These are phyloP conservation scores for Kernera saxatilis DNA, from an alignment of 345 rosid species.

Conservation along the genomic window DNA sequence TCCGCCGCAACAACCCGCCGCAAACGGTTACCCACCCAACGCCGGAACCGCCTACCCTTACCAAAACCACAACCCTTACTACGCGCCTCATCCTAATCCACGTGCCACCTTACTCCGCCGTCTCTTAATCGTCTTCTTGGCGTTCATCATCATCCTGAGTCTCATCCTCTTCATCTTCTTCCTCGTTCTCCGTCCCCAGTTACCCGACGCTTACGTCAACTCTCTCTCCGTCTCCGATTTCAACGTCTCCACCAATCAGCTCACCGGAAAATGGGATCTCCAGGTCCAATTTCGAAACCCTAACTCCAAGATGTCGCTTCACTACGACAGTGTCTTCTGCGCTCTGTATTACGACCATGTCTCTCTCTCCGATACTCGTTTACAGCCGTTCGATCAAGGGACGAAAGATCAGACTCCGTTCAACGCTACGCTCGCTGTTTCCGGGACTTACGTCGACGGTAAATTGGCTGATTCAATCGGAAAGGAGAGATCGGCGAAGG, in stretches of 20 bases:
- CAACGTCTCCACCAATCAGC: conserved; percentile 35
- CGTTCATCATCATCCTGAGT: conserved; percentile 39
- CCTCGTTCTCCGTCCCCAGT: conserved; percentile 67
- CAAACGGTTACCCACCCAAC: conserved; percentile 42
- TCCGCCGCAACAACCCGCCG: conserved; percentile 24
- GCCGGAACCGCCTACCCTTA: conserved; percentile 42
- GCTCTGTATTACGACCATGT: conserved; percentile 21
- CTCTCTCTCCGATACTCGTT: conserved; percentile 37
- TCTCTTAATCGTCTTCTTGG: conserved; percentile 26
- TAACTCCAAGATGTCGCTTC: conserved; percentile 59
- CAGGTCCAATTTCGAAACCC: conserved; percentile 51
- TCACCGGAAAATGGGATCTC: conserved; percentile 58
- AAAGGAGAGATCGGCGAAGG: conserved; percentile 29
- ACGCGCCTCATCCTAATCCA: conserved; percentile 34
- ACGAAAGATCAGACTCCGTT: conserved; percentile 34
- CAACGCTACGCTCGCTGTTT: conserved; percentile 34
- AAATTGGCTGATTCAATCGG: conserved; percentile 29
- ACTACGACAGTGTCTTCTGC: conserved; percentile 32
- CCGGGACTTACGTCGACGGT: conserved; percentile 38
- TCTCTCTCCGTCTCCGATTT: conserved; percentile 58
- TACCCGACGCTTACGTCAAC: conserved; percentile 45
- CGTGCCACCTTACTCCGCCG: conserved; percentile 50
- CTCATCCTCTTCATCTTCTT: conserved; percentile 48
- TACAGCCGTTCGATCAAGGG: conserved; percentile 58
- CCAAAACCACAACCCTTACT: conserved; percentile 40